These are phyloP conservation scores for Coniosporium tulheliwenetii DNA, from an alignment of 2,329 filamentous ascomycete species.

Conservation along the genomic window DNA sequence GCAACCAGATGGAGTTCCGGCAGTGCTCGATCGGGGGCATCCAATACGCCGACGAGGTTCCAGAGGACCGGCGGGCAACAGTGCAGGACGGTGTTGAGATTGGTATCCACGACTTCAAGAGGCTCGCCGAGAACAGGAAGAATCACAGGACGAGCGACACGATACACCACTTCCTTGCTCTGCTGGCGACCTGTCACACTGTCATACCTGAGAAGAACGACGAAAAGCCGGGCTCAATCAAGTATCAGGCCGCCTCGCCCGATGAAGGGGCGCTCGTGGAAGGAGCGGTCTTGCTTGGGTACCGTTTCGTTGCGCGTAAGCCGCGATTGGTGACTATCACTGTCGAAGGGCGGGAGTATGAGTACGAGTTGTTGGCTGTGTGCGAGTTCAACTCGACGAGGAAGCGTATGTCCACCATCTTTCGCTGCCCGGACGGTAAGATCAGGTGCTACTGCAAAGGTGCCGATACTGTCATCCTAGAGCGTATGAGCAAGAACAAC, in stretches of 20 bases:
- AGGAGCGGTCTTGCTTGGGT: slow-evolving; percentile 72
- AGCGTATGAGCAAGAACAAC: slow-evolving; percentile 66
- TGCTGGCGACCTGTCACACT: slow-evolving; percentile 86
- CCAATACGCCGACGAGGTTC: slow-evolving; percentile 82
- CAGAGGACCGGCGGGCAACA: slow-evolving; percentile 74
- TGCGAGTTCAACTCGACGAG: slow-evolving; percentile 97
- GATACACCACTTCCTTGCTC: slow-evolving; percentile 71
- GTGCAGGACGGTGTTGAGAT: slow-evolving; percentile 62
- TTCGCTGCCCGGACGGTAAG: slow-evolving; percentile 90
- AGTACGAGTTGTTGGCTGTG: slow-evolving; percentile 89
- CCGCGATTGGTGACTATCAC: slow-evolving; percentile 77
- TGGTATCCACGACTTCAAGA: slow-evolving; percentile 73
- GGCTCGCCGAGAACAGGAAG: slow-evolving; percentile 53
- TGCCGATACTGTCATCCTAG: slow-evolving; percentile 92
- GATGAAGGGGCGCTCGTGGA: slow-evolving; percentile 96
- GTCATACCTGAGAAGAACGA: slow-evolving; percentile 85
- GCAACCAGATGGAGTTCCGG: slow-evolving; percentile 97
- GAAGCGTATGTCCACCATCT: slow-evolving; percentile 96
- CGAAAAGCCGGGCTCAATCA: slow-evolving; percentile 66
- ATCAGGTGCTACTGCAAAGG: slow-evolving; percentile 91
- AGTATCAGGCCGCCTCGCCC: slow-evolving; percentile 94
- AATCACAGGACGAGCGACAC: slow-evolving; percentile 41
- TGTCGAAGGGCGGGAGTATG: slow-evolving; percentile 52
- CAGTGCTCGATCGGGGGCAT: slow-evolving; percentile 87
- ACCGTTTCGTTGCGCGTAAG: slow-evolving; percentile 80